A percentile compares a stretch with the other conserved stretches of the same genome.
phyloP scores from a whole-genome alignment of 805 yeast genomes.

The Diddensiella caesifluorescens region DNA sequence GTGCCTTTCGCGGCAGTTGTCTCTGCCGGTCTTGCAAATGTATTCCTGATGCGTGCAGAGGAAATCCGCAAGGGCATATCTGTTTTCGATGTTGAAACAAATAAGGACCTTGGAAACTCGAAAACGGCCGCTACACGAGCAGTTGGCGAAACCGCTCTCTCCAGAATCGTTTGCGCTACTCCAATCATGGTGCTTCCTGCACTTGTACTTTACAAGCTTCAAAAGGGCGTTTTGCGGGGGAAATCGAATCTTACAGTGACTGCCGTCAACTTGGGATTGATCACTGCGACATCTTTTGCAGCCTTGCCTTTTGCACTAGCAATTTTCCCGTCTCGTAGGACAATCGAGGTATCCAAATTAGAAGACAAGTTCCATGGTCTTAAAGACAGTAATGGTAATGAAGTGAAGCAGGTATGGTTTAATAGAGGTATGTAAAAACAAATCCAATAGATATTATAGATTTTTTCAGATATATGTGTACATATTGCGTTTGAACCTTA shows the following conservation, averaged over 20 bases:
- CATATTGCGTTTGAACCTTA: constrained; percentile 13
- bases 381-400: constrained; percentile 56
- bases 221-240: constrained; percentile 61
- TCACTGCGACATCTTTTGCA: constrained; percentile 76
- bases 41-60: constrained; percentile 93
- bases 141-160: constrained; percentile 94
- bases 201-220: constrained; percentile 69
- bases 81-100: constrained; percentile 35
- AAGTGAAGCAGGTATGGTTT: constrained; percentile 62
- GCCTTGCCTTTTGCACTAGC: constrained; percentile 94
- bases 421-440: constrained; percentile 78
- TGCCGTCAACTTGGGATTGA: constrained; percentile 74
- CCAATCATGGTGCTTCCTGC: constrained; percentile 98
- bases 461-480: not conserved
- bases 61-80: constrained; percentile 62
- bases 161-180: constrained; percentile 92
- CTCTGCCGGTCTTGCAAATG: constrained; percentile 92
- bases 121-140: constrained; percentile 86
- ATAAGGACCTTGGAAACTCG: constrained; percentile 53
- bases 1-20: constrained; percentile 99
- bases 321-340: constrained; percentile 86
- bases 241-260: constrained; percentile 63
- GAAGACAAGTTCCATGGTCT: constrained; percentile 60
- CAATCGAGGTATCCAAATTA: constrained; percentile 49
- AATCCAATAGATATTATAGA: not conserved